Conservation (phyloP, 2,329 filamentous ascomycete genomes). For the Emmonsia crescens region DNA sequence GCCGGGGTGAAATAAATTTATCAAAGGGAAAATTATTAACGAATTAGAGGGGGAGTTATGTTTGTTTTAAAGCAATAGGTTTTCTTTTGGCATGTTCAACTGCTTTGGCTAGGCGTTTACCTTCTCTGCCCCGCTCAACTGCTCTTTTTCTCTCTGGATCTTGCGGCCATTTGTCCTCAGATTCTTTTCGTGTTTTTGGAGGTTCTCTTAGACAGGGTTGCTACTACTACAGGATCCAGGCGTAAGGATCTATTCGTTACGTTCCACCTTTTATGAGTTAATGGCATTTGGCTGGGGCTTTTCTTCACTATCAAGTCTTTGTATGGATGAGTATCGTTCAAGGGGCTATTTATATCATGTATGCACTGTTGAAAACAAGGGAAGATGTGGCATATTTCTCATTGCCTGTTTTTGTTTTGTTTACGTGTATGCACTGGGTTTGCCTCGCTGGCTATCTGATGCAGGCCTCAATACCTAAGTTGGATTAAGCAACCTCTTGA, state of each 20-base stretch:
- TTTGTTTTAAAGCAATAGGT: not conserved
- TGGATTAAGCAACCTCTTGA: not conserved
- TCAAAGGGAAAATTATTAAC: not conserved
- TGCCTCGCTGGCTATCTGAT: not conserved
- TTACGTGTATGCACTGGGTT: not conserved
- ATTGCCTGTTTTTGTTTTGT: not conserved
- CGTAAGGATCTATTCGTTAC: not conserved
- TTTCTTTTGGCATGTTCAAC: not conserved
- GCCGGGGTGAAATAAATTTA: constrained; percentile 35
- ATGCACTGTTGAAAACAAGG: not conserved
- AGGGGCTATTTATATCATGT: not conserved
- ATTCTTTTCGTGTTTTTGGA: not conserved
- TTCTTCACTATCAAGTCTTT: not conserved
- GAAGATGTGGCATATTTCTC: not conserved
- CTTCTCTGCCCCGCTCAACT: not conserved
- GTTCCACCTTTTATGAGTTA: not conserved
- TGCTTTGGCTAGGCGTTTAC: not conserved
- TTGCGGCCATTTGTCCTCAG: not conserved
- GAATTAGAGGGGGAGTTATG: not conserved
- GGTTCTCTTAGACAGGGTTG: not conserved
- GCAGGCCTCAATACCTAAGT: no score
- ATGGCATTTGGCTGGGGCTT: not conserved
- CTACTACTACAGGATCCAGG: not conserved
- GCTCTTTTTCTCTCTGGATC: not conserved
- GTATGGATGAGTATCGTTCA: not conserved